phyloP scores from a whole-genome alignment of 768 basidiomycete genomes.

The Serendipita sp. region DNA sequence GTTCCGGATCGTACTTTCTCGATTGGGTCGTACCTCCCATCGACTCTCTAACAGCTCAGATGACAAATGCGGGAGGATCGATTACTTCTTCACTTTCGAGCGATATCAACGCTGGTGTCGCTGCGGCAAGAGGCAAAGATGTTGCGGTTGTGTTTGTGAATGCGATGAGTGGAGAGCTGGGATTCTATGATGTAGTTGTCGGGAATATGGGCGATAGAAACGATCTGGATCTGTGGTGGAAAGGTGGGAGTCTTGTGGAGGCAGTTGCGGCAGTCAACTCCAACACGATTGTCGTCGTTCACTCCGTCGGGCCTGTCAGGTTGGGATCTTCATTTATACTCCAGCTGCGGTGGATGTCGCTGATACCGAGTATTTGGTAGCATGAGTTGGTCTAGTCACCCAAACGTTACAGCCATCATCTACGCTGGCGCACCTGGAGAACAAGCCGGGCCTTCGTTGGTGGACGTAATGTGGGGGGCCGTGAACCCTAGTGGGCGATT shows the following conservation, averaged over 20 bases:
- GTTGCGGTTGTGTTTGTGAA: conserved; percentile 16
- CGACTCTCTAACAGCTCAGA: conserved; percentile 11
- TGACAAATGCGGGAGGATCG: background rate
- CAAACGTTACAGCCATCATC: conserved; percentile 52
- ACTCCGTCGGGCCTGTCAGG: conserved; percentile 39
- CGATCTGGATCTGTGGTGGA: conserved; percentile 11
- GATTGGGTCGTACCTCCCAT: conserved; percentile 13
- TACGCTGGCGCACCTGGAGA: conserved; percentile 28
- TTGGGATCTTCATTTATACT: conserved; percentile 15
- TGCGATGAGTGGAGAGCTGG: conserved; percentile 9
- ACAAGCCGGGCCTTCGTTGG: conserved; percentile 23
- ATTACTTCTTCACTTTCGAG: conserved; percentile 7
- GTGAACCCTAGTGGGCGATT: conserved; percentile 23
- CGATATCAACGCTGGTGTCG: conserved; percentile 5
- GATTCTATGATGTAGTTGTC: conserved; percentile 6
- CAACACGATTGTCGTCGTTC: conserved; percentile 55
- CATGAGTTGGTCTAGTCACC: conserved; percentile 49
- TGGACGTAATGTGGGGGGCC: conserved; percentile 24
- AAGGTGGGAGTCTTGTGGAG: conserved; percentile 13
- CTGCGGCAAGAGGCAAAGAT: conserved; percentile 6
- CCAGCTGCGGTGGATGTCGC: background rate
- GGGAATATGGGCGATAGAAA: conserved; percentile 13
- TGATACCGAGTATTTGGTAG: conserved; percentile 16
- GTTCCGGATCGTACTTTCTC: conserved; percentile 13
- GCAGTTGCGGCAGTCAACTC: conserved; percentile 10